A percentile compares a stretch with the other conserved stretches of the same genome.
phyloP scores from a whole-genome alignment of 1,284 basidiomycete species.

The Athelia sp. region DNA sequence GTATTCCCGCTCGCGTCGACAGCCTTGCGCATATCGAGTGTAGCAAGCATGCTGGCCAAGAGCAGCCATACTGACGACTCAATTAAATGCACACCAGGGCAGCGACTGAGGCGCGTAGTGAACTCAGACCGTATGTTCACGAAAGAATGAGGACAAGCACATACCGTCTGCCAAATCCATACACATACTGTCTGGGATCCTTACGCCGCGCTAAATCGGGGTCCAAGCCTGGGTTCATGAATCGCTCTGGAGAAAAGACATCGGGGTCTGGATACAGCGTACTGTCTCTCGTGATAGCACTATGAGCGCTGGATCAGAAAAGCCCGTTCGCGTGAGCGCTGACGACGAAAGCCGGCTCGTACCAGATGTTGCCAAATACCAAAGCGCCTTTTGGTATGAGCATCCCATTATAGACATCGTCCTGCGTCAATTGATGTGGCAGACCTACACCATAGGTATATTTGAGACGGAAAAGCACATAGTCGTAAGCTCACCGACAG shows the following conservation, averaged over 20 bases:
- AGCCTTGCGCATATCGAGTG: slow-evolving; percentile 44
- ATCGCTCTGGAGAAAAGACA: slow-evolving; percentile 45
- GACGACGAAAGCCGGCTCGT: slow-evolving; percentile 9
- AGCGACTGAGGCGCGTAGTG: slow-evolving; percentile 26
- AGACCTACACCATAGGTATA: slow-evolving; percentile 25
- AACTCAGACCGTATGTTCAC: background rate
- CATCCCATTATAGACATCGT: slow-evolving; percentile 26
- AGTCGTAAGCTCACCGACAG: slow-evolving; percentile 47
- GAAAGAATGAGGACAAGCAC: slow-evolving; percentile 10
- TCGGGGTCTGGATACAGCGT: slow-evolving; percentile 39
- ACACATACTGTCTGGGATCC: slow-evolving; percentile 43
- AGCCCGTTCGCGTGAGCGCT: background rate
- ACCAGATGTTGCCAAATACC: too few species aligned
- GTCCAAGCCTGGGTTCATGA: slow-evolving; percentile 30
- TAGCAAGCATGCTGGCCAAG: slow-evolving; percentile 46
- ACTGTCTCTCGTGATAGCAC: slow-evolving; percentile 46
- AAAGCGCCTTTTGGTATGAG: slow-evolving; percentile 26
- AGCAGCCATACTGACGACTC: slow-evolving; percentile 51
- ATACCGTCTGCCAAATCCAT: slow-evolving; percentile 54
- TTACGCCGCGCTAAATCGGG: slow-evolving; percentile 25
- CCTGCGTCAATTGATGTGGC: slow-evolving; percentile 39
- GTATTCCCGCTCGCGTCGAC: slow-evolving; percentile 39
- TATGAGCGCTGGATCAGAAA: too few species aligned
- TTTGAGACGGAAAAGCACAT: too few species aligned
- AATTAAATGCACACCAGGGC: slow-evolving; percentile 47